phyloP scores from a whole-genome alignment of 1,284 basidiomycete species.

The Irpex sp. region DNA sequence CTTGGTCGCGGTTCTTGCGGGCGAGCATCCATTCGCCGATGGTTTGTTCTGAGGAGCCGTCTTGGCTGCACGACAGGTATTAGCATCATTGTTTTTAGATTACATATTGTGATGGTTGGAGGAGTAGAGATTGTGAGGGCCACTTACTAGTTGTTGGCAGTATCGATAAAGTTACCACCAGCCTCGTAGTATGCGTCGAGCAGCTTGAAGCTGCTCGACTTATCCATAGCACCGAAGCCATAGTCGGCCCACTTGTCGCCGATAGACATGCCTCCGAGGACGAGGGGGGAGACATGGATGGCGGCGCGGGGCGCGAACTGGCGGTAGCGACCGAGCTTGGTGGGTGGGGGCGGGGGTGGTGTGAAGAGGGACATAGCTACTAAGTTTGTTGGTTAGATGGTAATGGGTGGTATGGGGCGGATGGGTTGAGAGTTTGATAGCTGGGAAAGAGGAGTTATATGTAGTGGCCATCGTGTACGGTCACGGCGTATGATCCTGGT shows the following conservation, averaged over 20 bases:
- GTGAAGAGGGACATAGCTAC: slow-evolving; percentile 1
- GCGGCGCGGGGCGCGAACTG: slow-evolving; percentile 10
- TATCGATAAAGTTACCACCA: slow-evolving; percentile 32
- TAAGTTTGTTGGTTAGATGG: too few species aligned
- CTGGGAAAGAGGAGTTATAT: too few species aligned
- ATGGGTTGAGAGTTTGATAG: too few species aligned
- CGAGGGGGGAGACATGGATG: slow-evolving; percentile 12
- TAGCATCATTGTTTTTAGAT: too few species aligned
- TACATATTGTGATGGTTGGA: too few species aligned
- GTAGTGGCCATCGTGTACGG: too few species aligned
- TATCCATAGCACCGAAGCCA: slow-evolving; percentile 37
- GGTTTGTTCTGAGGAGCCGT: slow-evolving; percentile 27
- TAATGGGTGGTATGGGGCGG: too few species aligned
- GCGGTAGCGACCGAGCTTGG: slow-evolving; percentile 10
- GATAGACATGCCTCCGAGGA: slow-evolving; percentile 51
- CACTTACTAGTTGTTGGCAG: slow-evolving; percentile 28
- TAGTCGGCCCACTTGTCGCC: slow-evolving; percentile 39
- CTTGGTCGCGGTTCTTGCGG: slow-evolving; percentile 36
- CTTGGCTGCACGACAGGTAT: slow-evolving; percentile 19
- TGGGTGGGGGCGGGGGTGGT: slow-evolving; percentile 3
- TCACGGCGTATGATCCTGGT: too few species aligned
- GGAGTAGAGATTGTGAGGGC: not conserved
- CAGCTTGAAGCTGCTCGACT: slow-evolving; percentile 28
- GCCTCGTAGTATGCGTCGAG: slow-evolving; percentile 30
- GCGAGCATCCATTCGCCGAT: slow-evolving; percentile 42